Base-by-base conservation (phyloP, 805 yeast genomes). In the Metahyphopichia silvanorum region DNA sequence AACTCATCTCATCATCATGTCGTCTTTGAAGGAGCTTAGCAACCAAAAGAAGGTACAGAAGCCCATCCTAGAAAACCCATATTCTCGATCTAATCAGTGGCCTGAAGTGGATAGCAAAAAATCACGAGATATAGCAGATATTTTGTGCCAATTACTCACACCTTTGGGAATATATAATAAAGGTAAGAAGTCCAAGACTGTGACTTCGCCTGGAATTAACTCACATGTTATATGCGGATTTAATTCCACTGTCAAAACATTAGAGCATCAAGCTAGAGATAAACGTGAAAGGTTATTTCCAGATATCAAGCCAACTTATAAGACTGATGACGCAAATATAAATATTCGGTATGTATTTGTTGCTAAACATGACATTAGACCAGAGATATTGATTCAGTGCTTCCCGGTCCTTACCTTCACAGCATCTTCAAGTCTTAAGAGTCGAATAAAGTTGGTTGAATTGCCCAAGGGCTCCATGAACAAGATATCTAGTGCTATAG, bases 11-110 rank as follows among this genome's bases (percentile, higher is more conserved):
- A 24, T 11, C 9, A 4, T 31, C 21, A 24, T 11, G 16, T 18
- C 15, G n/a, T 12, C n/a, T 4, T 18, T 19, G 13, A 13, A 25
- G 16, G 15, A 17, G 12, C 8, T 14, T 33, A 13, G 26, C 12
- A 21, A 32, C 31, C 18, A 74, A 33, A 66, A 70, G 39, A 79
- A 77, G 40, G 76, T 79, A 6, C 77, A 76, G 55, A 79, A 76
- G 51, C 86, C 88, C 0, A 58, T 82, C 2, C 57, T 82, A 14
- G 80, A 79, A 18, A 77, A 77, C 39, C 86, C 88, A 2, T 79
- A 63, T 46, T 71, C 82, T 0, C 68, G 67, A 31, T 62, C 71
- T 6, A 55, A 47, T 22, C 20, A 46, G 7, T 67, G 72, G 57
- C 69, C 74, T 5, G 60, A 62, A 47, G 46, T 65, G 1, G 70